Percentiles rank a stretch among this genome's conserved stretches.
Conservation (phyloP, 768 basidiomycete species). For the Termitomyces titanicus region DNA sequence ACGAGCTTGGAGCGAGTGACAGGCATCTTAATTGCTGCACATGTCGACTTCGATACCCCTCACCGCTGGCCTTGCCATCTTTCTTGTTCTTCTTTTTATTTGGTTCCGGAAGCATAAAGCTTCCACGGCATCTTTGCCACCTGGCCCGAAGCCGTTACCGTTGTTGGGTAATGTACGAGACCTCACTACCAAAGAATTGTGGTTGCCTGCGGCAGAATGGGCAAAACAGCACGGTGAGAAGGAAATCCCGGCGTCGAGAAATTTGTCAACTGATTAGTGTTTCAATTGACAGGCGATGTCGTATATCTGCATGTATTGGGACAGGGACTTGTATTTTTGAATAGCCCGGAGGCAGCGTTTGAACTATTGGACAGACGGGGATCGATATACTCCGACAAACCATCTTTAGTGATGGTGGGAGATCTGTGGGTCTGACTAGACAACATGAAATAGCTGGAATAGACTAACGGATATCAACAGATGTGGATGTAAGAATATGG, state of each 20-base stretch:
- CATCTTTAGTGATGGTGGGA: conserved; percentile 62
- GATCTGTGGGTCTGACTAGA: conserved; percentile 51
- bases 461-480: conserved; percentile 22
- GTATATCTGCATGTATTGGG: conserved; percentile 65
- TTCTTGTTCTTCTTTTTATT: conserved; percentile 36
- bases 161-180: conserved; percentile 63
- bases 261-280: conserved; percentile 2
- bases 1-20: background rate
- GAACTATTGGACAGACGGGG: conserved; percentile 73
- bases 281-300: conserved; percentile 47
- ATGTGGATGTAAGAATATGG: conserved; percentile 69
- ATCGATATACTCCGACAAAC: conserved; percentile 73
- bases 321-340: conserved; percentile 65
- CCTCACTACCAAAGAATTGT: conserved; percentile 57
- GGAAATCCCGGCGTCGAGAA: background rate
- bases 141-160: conserved; percentile 66
- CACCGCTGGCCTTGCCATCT: conserved; percentile 28
- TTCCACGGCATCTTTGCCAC: conserved; percentile 45
- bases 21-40: conserved; percentile 5
- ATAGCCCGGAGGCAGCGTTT: conserved; percentile 50
- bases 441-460: background rate
- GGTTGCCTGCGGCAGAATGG: conserved; percentile 62
- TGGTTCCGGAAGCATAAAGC: conserved; percentile 42
- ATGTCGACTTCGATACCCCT: conserved; percentile 22
- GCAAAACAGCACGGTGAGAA: conserved; percentile 57